Percentiles rank a stretch among this genome's conserved stretches.
Evolutionary conservation across 108 stramenopile genomes (phyloP).

Genomic region (Mediolabrus comicus): DNA sequence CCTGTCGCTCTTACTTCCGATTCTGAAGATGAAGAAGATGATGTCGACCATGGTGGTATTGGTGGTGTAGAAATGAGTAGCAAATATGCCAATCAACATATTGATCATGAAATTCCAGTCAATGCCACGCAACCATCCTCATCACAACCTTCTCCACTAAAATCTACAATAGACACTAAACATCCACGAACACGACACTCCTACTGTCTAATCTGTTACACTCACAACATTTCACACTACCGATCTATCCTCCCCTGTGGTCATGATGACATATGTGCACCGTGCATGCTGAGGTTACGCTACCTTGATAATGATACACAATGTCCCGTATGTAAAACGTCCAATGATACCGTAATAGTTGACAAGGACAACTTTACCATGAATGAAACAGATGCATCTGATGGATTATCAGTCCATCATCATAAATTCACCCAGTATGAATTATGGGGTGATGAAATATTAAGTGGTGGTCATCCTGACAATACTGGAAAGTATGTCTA

Average conservation of each 20-base stretch:
- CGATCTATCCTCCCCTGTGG: slow-evolving; percentile 68
- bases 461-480: slow-evolving; percentile 21
- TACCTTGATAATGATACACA: slow-evolving; percentile 67
- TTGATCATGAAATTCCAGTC: not conserved
- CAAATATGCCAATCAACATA: not conserved
- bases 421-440: slow-evolving; percentile 60
- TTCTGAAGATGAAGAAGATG: slow-evolving; percentile 9
- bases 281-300: slow-evolving; percentile 74
- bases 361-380: slow-evolving; percentile 26
- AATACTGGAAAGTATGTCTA: slow-evolving; percentile 52
- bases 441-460: slow-evolving; percentile 67
- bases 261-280: slow-evolving; percentile 81
- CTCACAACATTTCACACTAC: slow-evolving; percentile 40
- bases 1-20: not conserved
- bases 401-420: not conserved
- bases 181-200: not conserved
- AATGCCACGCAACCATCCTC: not conserved
- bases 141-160: not conserved
- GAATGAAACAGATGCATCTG: not conserved
- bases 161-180: not conserved
- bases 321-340: slow-evolving; percentile 80
- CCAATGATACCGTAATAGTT: slow-evolving; percentile 74
- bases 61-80: not conserved
- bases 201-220: slow-evolving; percentile 78
- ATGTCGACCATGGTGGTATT: not conserved